Conservation (phyloP, 2,329 filamentous ascomycete species). For the Cercospora canescens region DNA sequence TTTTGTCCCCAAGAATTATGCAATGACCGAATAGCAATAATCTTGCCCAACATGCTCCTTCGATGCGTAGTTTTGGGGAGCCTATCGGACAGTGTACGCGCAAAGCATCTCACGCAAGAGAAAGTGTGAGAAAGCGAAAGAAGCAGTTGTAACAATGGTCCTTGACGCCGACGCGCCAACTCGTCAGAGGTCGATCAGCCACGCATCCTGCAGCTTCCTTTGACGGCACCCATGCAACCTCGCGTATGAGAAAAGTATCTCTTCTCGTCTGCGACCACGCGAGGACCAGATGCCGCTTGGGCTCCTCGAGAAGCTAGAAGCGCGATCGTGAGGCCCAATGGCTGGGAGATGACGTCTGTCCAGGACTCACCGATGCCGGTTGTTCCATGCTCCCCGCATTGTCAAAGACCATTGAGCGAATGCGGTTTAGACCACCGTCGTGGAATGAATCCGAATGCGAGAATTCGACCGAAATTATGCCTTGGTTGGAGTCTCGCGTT, state of each 20-base stretch:
- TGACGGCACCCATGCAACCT: background rate
- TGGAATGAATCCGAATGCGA: conserved; percentile 2
- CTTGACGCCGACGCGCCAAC: background rate
- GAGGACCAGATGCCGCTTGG: background rate
- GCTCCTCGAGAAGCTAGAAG: background rate
- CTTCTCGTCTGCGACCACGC: background rate
- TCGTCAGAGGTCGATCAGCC: background rate
- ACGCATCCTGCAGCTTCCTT: background rate
- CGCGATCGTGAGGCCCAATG: conserved; percentile 1
- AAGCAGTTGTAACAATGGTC: background rate
- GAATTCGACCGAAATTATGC: background rate
- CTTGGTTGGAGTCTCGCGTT: background rate
- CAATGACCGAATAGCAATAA: background rate
- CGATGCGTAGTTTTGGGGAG: background rate
- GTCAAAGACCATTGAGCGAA: background rate
- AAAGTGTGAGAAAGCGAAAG: background rate
- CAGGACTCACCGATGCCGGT: background rate
- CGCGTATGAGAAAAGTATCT: background rate
- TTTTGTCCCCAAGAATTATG: background rate
- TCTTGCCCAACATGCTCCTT: background rate
- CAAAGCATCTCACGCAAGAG: background rate
- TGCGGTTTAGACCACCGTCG: background rate
- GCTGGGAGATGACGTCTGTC: conserved; percentile 3
- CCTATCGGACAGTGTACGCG: background rate
- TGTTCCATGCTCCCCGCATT: background rate